Evolutionary conservation across 148 eudicot genomes (phyloP).

Genomic region (Bassia scoparia): DNA sequence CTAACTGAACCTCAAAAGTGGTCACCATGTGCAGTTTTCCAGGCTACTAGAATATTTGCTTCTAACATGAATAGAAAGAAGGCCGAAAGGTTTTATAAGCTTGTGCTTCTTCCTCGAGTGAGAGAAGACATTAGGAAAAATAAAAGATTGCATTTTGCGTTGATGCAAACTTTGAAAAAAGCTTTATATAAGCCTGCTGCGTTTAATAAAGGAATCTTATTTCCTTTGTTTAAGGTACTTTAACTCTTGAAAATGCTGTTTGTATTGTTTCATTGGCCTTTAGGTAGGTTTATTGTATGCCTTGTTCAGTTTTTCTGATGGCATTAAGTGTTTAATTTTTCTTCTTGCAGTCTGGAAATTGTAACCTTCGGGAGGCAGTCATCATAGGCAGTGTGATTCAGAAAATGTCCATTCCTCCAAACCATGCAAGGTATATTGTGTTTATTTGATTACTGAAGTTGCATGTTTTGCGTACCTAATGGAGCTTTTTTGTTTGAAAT

Average conservation of each 20-base stretch:
- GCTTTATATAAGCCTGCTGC: conserved; percentile 92
- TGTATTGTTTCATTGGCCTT: not conserved
- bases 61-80: conserved; percentile 76
- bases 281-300: not conserved
- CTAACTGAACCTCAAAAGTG: conserved; percentile 93
- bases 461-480: not conserved
- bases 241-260: not conserved
- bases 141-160: conserved; percentile 71
- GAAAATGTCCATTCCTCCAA: conserved; percentile 68
- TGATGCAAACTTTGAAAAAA: conserved; percentile 70
- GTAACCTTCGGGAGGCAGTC: conserved; percentile 81
- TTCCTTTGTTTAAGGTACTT: conserved; percentile 81
- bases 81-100: conserved; percentile 76
- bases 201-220: conserved; percentile 85
- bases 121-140: conserved; percentile 80
- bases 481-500: not conserved
- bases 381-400: conserved; percentile 70
- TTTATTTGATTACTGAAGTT: not conserved
- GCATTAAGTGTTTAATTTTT: not conserved
- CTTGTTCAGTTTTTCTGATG: not conserved
- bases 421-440: conserved; percentile 65
- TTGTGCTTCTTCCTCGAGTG: conserved; percentile 80
- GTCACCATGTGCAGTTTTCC: conserved; percentile 80
- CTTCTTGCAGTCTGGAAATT: conserved; percentile 62
- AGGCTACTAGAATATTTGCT: conserved; percentile 90